Percentiles rank a stretch among this genome's conserved stretches.
Evolutionary conservation across 2,329 filamentous ascomycete species (phyloP).

Genomic region (Mycogone perniciosa): DNA sequence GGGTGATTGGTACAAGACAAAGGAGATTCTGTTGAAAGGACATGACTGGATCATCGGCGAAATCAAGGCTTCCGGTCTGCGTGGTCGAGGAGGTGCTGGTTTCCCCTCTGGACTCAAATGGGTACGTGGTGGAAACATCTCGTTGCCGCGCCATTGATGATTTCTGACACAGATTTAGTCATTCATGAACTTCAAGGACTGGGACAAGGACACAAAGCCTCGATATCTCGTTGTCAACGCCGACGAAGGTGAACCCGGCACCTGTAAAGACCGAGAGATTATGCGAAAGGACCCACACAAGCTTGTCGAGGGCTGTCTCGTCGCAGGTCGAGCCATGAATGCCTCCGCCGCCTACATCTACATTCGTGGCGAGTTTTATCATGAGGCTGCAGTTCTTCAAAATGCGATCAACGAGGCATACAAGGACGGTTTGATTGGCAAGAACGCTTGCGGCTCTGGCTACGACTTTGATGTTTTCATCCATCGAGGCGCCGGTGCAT

Average conservation of each 20-base stretch:
- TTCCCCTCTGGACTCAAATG: slow-evolving; percentile 99
- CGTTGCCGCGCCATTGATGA: not conserved
- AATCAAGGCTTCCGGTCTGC: slow-evolving; percentile 91
- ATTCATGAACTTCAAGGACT: slow-evolving; percentile 99
- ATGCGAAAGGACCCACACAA: slow-evolving; percentile 99
- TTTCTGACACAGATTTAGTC: slow-evolving; percentile 50
- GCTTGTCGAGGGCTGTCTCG: slow-evolving; percentile 92
- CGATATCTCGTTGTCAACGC: slow-evolving; percentile 97
- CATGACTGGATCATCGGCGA: slow-evolving; percentile 99
- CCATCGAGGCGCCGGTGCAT: slow-evolving; percentile 94
- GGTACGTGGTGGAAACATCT: slow-evolving; percentile 49
- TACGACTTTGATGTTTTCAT: slow-evolving; percentile 98
- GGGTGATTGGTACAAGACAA: slow-evolving; percentile 99
- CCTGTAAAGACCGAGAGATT: slow-evolving; percentile 98
- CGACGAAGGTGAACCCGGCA: slow-evolving; percentile 96
- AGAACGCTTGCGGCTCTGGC: slow-evolving; percentile 93
- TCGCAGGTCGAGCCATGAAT: slow-evolving; percentile 97
- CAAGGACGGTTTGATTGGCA: slow-evolving; percentile 87
- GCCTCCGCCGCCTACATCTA: slow-evolving; percentile 98
- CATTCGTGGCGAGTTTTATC: slow-evolving; percentile 96
- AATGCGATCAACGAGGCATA: slow-evolving; percentile 97
- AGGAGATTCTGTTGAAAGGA: slow-evolving; percentile 94
- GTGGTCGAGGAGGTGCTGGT: slow-evolving; percentile 93
- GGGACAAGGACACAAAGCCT: slow-evolving; percentile 95
- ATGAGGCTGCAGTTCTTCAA: slow-evolving; percentile 90